A percentile compares a stretch with the other conserved stretches of the same genome.
Conservation (phyloP, 805 yeast species). For the Saturnispora serradocipensis region DNA sequence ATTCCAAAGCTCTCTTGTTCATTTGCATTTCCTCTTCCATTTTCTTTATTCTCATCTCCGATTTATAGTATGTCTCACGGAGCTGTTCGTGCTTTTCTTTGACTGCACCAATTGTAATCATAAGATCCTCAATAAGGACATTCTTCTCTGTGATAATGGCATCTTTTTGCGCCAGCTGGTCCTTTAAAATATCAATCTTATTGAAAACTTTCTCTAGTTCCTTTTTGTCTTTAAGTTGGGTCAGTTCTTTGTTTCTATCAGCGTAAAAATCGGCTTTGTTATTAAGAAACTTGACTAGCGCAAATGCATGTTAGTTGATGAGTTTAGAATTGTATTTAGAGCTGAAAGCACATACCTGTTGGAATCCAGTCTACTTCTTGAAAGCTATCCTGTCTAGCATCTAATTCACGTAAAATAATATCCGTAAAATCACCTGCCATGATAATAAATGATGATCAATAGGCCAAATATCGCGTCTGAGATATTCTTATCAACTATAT, state of each 20-base stretch:
- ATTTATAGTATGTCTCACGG: slow-evolving; percentile 19
- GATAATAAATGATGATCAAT: neutral
- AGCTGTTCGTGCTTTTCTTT: slow-evolving; percentile 12
- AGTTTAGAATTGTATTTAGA: neutral
- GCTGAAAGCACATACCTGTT: neutral
- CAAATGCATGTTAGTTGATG: neutral
- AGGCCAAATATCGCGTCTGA: neutral
- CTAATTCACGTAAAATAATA: neutral
- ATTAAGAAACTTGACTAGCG: neutral
- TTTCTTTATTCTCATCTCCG: slow-evolving; percentile 15
- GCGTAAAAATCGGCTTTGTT: neutral
- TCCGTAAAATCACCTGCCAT: neutral
- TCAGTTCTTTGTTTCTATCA: neutral
- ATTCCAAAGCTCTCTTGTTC: slow-evolving; percentile 38
- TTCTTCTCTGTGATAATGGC: slow-evolving; percentile 7
- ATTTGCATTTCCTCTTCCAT: slow-evolving; percentile 26
- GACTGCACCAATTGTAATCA: slow-evolving; percentile 5
- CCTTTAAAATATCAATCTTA: neutral
- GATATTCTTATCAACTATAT: neutral
- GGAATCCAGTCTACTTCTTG: neutral
- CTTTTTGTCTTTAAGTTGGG: neutral
- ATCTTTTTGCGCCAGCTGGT: slow-evolving; percentile 2
- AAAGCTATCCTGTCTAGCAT: neutral
- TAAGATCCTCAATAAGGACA: slow-evolving; percentile 8
- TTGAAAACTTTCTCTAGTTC: neutral